phyloP scores from a whole-genome alignment of 2,329 filamentous ascomycete genomes.

The Coniochaeta hoffmannii region DNA sequence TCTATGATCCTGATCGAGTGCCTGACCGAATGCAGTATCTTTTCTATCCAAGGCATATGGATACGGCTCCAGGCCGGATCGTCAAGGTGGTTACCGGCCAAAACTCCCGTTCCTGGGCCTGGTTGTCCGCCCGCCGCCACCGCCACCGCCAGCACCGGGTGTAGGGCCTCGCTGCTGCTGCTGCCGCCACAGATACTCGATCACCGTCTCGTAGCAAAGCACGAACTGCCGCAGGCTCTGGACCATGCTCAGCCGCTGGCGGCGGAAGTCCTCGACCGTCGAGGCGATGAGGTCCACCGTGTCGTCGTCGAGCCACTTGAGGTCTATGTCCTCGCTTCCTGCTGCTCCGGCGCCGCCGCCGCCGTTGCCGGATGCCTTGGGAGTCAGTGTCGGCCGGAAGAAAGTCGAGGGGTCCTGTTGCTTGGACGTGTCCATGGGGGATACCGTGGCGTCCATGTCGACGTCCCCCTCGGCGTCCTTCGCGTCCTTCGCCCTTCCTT shows the following conservation, averaged over 20 bases:
- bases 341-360: not conserved
- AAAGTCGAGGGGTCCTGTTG: not conserved
- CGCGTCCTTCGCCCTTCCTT: constrained; percentile 15
- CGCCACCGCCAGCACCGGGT: constrained; percentile 8
- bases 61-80: too few species aligned
- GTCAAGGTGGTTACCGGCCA: constrained; percentile 11
- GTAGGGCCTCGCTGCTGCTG: constrained; percentile 32
- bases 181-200: constrained; percentile 69
- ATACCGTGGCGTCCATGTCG: constrained; percentile 26
- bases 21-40: not conserved
- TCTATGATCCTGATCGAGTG: not conserved
- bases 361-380: not conserved
- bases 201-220: constrained; percentile 88
- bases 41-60: not conserved
- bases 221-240: constrained; percentile 91
- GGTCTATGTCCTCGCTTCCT: constrained; percentile 27
- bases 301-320: constrained; percentile 62
- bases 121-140: too few species aligned
- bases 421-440: not conserved
- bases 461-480: constrained; percentile 37
- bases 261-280: constrained; percentile 85
- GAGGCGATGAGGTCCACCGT: constrained; percentile 72
- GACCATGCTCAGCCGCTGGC: constrained; percentile 90
- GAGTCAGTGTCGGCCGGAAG: not conserved
- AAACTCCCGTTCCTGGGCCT: constrained; percentile 27